Conservation (phyloP, 2,329 filamentous ascomycete species). For the Stagonosporopsis chrysanthemi region DNA sequence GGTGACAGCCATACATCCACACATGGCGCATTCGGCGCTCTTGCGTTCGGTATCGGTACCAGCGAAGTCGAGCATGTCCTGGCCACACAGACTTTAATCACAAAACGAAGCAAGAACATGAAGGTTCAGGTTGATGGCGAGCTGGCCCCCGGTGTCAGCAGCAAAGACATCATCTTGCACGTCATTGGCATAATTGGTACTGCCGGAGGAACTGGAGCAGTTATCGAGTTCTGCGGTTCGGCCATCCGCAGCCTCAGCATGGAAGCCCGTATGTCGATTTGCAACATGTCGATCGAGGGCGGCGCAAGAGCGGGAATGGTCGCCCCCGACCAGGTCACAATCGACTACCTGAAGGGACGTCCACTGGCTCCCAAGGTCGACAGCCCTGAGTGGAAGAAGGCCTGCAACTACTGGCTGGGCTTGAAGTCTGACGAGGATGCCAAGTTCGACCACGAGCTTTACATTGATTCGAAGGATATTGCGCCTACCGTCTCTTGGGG, state of each 20-base stretch:
- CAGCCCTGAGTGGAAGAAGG: constrained; percentile 88
- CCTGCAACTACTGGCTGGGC: constrained; percentile 84
- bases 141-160: constrained; percentile 88
- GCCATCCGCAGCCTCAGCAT: constrained; percentile 90
- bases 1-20: constrained; percentile 98
- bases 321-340: constrained; percentile 91
- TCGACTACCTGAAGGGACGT: constrained; percentile 91
- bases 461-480: constrained; percentile 92
- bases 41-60: constrained; percentile 97
- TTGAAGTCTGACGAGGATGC: constrained; percentile 87
- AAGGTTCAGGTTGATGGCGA: constrained; percentile 93
- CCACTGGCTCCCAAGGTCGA: constrained; percentile 86
- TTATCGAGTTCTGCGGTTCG: constrained; percentile 97
- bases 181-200: constrained; percentile 94
- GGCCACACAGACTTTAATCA: constrained; percentile 94
- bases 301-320: constrained; percentile 97
- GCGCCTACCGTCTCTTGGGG: constrained; percentile 95
- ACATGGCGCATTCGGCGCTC: constrained; percentile 92
- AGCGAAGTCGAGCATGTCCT: constrained; percentile 98
- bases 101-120: constrained; percentile 98
- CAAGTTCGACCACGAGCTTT: constrained; percentile 87
- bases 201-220: constrained; percentile 89
- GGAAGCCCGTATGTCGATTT: constrained; percentile 98
- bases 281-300: constrained; percentile 98
- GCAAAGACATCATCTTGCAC: constrained; percentile 93